phyloP scores from a whole-genome alignment of 1,284 basidiomycete genomes.

The Cryptococcus wingfieldii region DNA sequence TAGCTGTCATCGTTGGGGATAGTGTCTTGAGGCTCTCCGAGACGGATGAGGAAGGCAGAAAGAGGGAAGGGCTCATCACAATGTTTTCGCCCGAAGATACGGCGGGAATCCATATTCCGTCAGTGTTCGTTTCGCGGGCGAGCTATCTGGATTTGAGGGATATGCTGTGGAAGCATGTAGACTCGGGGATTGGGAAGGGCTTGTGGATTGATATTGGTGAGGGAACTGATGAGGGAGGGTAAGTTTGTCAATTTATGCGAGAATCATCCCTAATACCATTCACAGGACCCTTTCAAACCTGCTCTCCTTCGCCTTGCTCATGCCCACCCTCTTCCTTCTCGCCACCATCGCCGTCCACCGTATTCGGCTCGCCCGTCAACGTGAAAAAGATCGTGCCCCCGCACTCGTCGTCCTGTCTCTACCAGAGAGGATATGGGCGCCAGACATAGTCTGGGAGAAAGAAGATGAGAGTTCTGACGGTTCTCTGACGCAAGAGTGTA shows the following conservation, averaged over 20 bases:
- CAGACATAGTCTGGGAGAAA: conserved; percentile 50
- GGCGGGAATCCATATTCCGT: conserved; percentile 48
- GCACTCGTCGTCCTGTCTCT: conserved; percentile 45
- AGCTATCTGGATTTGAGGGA: conserved; percentile 49
- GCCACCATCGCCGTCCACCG: conserved; percentile 43
- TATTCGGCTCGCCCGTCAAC: conserved; percentile 41
- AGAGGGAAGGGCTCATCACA: conserved; percentile 73
- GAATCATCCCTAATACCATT: background rate
- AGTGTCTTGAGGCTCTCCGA: conserved; percentile 37
- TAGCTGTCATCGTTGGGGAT: conserved; percentile 83
- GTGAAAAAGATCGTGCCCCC: conserved; percentile 47
- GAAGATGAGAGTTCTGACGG: conserved; percentile 30
- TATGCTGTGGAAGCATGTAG: conserved; percentile 28
- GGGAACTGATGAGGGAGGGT: conserved; percentile 43
- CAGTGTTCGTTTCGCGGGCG: conserved; percentile 50
- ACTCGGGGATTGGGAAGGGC: conserved; percentile 18
- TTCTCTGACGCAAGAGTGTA: conserved; percentile 6
- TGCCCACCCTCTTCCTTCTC: conserved; percentile 44
- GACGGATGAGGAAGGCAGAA: conserved; percentile 58
- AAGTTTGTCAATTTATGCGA: conserved; percentile 9
- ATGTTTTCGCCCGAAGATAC: conserved; percentile 74
- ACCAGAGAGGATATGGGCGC: conserved; percentile 47
- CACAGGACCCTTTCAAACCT: conserved; percentile 41
- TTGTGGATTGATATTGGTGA: conserved; percentile 39
- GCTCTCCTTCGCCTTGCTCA: conserved; percentile 43